Conservation (phyloP, 75 land plant species). For the Pinus taeda region DNA sequence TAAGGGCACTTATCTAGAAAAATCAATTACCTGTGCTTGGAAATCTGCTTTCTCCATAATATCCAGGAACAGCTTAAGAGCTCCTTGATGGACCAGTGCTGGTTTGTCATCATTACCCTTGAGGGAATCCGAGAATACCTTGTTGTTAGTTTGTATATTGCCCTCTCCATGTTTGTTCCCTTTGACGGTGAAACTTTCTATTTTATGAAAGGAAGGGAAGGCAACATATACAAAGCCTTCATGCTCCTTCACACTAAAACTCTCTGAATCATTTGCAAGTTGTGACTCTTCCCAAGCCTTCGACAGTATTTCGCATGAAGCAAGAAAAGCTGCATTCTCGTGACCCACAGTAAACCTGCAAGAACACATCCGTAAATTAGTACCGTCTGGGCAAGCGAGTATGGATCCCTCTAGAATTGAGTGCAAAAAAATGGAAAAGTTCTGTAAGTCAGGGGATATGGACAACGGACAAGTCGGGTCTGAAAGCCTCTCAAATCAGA, state of each 20-base stretch:
- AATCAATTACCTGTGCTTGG: background rate
- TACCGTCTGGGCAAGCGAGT: background rate
- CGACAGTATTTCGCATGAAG: background rate
- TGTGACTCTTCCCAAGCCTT: background rate
- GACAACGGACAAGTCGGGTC: too few relatives aligned
- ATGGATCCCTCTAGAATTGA: too few relatives aligned
- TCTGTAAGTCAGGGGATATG: too few relatives aligned
- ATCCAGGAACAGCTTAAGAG: background rate
- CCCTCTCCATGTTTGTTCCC: background rate
- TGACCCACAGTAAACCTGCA: background rate
- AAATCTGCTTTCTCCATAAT: background rate
- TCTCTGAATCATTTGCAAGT: background rate
- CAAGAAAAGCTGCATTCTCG: background rate
- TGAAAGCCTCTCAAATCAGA: too few relatives aligned
- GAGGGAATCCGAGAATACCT: background rate
- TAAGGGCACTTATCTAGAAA: background rate
- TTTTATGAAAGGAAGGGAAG: background rate
- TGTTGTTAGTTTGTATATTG: background rate
- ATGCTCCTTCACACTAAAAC: background rate
- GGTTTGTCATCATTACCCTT: background rate
- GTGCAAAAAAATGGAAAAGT: too few relatives aligned
- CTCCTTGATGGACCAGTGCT: background rate
- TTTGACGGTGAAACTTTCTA: background rate
- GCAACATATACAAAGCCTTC: background rate
- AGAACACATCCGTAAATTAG: background rate